Evolutionary conservation across 106 monocot species (phyloP).

Genomic region (Dendrobium huoshanense): DNA sequence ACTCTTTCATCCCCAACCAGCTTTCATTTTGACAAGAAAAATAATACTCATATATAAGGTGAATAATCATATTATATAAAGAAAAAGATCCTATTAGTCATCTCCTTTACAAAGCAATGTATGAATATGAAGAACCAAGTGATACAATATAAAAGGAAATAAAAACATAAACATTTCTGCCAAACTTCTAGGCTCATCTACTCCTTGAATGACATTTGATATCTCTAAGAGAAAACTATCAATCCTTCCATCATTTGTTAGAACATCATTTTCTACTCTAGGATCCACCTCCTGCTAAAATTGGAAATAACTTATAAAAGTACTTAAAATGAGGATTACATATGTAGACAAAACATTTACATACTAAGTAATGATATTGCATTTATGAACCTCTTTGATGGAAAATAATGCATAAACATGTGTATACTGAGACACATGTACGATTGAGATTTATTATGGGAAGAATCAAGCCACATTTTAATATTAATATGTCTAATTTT

Average conservation of each 20-base stretch:
- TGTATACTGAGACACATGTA: background rate
- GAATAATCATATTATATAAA: background rate
- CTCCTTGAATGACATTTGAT: slow-evolving; percentile 89
- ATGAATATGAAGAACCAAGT: background rate
- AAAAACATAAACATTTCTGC: slow-evolving; percentile 90
- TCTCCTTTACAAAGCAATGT: background rate
- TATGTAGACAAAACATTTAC: background rate
- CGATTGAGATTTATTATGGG: too few relatives aligned
- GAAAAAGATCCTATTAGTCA: background rate
- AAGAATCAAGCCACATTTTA: too few relatives aligned
- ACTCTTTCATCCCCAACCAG: too few relatives aligned
- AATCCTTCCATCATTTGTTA: slow-evolving; percentile 59
- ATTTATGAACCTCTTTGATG: background rate
- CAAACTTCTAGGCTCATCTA: slow-evolving; percentile 97
- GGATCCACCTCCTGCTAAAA: slow-evolving; percentile 81
- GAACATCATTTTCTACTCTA: slow-evolving; percentile 83
- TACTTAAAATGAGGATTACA: background rate
- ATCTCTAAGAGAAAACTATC: slow-evolving; percentile 83
- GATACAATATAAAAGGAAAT: background rate
- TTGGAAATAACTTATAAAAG: background rate
- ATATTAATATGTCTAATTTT: too few relatives aligned
- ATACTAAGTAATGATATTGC: background rate
- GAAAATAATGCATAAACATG: background rate
- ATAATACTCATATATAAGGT: background rate
- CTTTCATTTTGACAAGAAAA: too few relatives aligned